phyloP scores from a whole-genome alignment of 257 asterid species.

The Plantago elongata region DNA sequence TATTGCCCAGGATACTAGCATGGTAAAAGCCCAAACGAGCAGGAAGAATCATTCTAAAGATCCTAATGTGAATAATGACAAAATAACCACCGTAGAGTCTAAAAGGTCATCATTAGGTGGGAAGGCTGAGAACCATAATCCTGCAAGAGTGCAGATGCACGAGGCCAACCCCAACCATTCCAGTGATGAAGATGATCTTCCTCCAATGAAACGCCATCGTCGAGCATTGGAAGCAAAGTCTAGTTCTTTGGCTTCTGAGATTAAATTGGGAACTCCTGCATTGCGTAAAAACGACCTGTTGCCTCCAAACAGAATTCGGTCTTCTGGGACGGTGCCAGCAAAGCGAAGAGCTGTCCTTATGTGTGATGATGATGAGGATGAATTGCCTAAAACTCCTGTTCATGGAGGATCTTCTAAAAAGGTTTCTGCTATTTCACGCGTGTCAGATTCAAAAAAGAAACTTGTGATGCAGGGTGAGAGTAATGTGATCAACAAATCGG shows the following conservation, averaged over 20 bases:
- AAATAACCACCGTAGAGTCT: constrained; percentile 19
- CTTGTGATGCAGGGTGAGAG: background rate
- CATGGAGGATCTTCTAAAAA: constrained; percentile 67
- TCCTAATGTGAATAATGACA: constrained; percentile 21
- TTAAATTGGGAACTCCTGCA: constrained; percentile 33
- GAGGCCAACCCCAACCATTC: constrained; percentile 41
- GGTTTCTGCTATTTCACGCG: constrained; percentile 34
- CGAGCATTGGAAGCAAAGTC: constrained; percentile 40
- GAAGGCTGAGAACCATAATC: constrained; percentile 31
- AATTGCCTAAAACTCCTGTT: constrained; percentile 87
- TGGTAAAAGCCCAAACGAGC: constrained; percentile 21
- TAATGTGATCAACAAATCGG: constrained; percentile 15
- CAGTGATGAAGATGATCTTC: constrained; percentile 65
- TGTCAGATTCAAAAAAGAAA: constrained; percentile 31
- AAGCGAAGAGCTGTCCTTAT: constrained; percentile 94
- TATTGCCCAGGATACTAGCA: constrained; percentile 37
- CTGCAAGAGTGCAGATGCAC: constrained; percentile 29
- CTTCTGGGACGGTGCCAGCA: constrained; percentile 33
- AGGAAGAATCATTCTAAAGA: constrained; percentile 19
- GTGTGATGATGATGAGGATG: constrained; percentile 66
- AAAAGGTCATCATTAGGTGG: constrained; percentile 26
- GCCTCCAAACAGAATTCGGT: constrained; percentile 28
- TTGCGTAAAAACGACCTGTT: constrained; percentile 31
- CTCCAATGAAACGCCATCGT: constrained; percentile 64
- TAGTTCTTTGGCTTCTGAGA: constrained; percentile 32